These are phyloP conservation scores for Hygrocybe coccinea DNA, from an alignment of 768 basidiomycete genomes.

Conservation along the genomic window DNA sequence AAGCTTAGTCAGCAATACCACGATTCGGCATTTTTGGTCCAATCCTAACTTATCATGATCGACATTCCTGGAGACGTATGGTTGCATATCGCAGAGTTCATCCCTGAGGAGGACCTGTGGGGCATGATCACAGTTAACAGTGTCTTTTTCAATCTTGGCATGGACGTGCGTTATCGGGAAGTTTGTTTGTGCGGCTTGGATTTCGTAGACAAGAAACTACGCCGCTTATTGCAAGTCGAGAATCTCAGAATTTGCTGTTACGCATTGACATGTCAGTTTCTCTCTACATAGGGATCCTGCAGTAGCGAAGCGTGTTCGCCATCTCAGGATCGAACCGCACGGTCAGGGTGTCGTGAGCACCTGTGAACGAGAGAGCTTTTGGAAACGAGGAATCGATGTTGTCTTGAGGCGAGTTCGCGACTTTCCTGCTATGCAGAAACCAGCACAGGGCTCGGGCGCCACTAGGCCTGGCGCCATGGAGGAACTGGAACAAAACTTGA, in stretches of 20 bases:
- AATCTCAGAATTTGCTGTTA: not conserved
- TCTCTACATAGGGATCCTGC: slow-evolving; percentile 17
- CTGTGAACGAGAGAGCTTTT: not conserved
- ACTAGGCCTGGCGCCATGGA: slow-evolving; percentile 15
- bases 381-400: not conserved
- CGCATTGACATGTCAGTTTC: not conserved
- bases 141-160: slow-evolving; percentile 3
- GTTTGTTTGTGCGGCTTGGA: not conserved
- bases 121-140: slow-evolving; percentile 2
- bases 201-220: not conserved
- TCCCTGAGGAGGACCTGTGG: not conserved
- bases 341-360: slow-evolving; percentile 9
- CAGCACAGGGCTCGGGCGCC: not conserved
- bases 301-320: slow-evolving; percentile 24
- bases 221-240: not conserved
- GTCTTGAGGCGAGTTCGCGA: slow-evolving; percentile 3
- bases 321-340: slow-evolving; percentile 12
- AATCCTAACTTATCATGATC: too few species aligned
- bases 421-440: slow-evolving; percentile 4
- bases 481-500: slow-evolving; percentile 26
- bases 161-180: slow-evolving; percentile 2
- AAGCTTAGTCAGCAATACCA: too few species aligned
- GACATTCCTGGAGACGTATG: slow-evolving; percentile 4
- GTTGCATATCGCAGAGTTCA: slow-evolving; percentile 5
- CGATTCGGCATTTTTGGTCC: too few species aligned